phyloP scores from a whole-genome alignment of 2,329 filamentous ascomycete species.

The Lachnum nothofagi region DNA sequence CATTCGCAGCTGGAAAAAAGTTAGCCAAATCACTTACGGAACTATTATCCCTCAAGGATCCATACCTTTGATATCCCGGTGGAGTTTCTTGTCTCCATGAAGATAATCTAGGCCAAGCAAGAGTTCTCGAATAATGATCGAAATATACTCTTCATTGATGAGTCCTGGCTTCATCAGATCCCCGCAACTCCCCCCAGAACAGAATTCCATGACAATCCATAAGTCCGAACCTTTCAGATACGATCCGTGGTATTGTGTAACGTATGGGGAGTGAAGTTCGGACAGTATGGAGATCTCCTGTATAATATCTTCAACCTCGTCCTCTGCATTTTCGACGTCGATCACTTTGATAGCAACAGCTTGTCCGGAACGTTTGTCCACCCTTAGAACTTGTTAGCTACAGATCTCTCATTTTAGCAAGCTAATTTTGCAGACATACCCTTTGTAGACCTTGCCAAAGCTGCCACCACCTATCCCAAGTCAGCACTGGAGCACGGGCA shows the following conservation, averaged over 20 bases:
- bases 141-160: slow-evolving; percentile 92
- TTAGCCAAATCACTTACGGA: slow-evolving; percentile 8
- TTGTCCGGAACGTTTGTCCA: slow-evolving; percentile 88
- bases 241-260: slow-evolving; percentile 96
- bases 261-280: slow-evolving; percentile 89
- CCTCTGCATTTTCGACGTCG: slow-evolving; percentile 97
- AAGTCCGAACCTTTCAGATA: slow-evolving; percentile 93
- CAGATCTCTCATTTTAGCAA: too few species aligned
- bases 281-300: slow-evolving; percentile 97
- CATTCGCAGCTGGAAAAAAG: slow-evolving; percentile 70
- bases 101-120: slow-evolving; percentile 87
- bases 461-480: slow-evolving; percentile 72
- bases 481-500: slow-evolving; percentile 23
- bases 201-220: slow-evolving; percentile 99
- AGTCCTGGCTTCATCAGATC: slow-evolving; percentile 91
- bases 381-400: slow-evolving; percentile 47
- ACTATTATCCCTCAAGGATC: slow-evolving; percentile 2
- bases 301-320: slow-evolving; percentile 99
- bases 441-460: slow-evolving; percentile 98
- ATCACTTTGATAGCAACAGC: slow-evolving; percentile 98
- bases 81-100: slow-evolving; percentile 91
- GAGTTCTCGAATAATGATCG: slow-evolving; percentile 87
- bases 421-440: too few species aligned
- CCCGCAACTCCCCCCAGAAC: slow-evolving; percentile 90
- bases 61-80: slow-evolving; percentile 89